Evolutionary conservation across 2,329 filamentous ascomycete species (phyloP).

Genomic region (Aspergillus clavatus): DNA sequence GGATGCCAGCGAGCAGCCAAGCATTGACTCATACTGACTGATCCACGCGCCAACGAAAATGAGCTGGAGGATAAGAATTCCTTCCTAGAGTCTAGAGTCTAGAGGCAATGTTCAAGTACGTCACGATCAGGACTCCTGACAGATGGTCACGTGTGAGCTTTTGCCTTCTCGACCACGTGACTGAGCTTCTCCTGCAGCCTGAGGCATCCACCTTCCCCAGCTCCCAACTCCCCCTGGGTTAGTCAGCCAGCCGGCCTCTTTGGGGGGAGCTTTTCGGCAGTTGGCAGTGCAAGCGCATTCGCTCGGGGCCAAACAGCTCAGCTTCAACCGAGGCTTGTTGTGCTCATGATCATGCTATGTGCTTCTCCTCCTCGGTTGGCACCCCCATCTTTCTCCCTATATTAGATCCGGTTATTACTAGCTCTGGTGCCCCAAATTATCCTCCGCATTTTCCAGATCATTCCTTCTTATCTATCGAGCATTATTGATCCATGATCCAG

Average conservation of each 20-base stretch:
- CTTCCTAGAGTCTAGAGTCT: no score
- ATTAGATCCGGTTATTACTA: not conserved
- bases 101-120: not conserved
- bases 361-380: not conserved
- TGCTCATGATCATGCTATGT: not conserved
- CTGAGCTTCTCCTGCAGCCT: no score
- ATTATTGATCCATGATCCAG: constrained; percentile 6
- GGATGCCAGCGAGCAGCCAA: constrained; percentile 8
- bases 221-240: not conserved
- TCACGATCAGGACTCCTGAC: not conserved
- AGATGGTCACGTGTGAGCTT: not conserved
- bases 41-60: not conserved
- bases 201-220: no score
- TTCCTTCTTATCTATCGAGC: constrained; percentile 7
- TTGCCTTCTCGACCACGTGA: no score
- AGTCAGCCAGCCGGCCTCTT: no score
- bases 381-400: not conserved
- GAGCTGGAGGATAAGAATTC: not conserved
- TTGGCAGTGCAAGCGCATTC: not conserved
- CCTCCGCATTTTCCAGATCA: not conserved
- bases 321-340: not conserved
- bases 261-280: not conserved
- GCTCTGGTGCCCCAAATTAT: not conserved
- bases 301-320: not conserved
- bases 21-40: constrained; percentile 9